Base-by-base conservation (phyloP, 108 stramenopile species). In the Fragilaria radians region DNA sequence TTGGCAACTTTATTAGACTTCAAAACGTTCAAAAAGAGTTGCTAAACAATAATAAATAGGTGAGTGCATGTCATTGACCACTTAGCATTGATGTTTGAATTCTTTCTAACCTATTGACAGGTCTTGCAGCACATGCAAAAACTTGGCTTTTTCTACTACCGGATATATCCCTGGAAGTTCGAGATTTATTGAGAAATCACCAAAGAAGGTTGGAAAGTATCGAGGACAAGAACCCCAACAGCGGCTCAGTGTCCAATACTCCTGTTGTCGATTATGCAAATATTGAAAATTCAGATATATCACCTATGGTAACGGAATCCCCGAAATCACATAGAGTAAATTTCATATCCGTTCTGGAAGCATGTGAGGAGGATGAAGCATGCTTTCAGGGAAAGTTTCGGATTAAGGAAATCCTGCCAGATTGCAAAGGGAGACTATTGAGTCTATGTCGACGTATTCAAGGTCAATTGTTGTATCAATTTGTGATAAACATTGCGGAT, bases 1-100 rank as follows among this genome's bases (percentile, higher is more conserved):
- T 79, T 48, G 90, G 90, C 9, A 59, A 77, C 5, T 93, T 87
- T 73, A 52, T 89, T 47, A 79, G 91, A 1, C 70, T 93, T 25
- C 66, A 85, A 55, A 93, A 93, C 63, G 71, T 86, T 24, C 65
- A 66, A 19, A 71, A 82, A 31, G 42, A 62, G 28, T 57, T 14
- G 36, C 62, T 74, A 62, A 49, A 48, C 33, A 46, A 53, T 24
- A 54, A 34, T 29, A 48, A 46, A 68, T 63, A 28, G 66, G 72
- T 74, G 31, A 60, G 71, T 61, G 34, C 34, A 22, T 45, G 24
- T 50, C 31, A 36, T 66, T 28, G 32, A 27, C 22, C n/a, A 29
- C 14, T 17, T 29, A 25, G 32, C 22, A 27, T 32, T 24, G n/a
- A n/a, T n/a, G n/a, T n/a, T n/a, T n/a, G n/a, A n/a, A n/a, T n/a